Evolutionary conservation across 2,329 filamentous ascomycete species (phyloP), one percentile per base, ranked within the genome.

Genomic region (Xylariaceae sp.): DNA sequence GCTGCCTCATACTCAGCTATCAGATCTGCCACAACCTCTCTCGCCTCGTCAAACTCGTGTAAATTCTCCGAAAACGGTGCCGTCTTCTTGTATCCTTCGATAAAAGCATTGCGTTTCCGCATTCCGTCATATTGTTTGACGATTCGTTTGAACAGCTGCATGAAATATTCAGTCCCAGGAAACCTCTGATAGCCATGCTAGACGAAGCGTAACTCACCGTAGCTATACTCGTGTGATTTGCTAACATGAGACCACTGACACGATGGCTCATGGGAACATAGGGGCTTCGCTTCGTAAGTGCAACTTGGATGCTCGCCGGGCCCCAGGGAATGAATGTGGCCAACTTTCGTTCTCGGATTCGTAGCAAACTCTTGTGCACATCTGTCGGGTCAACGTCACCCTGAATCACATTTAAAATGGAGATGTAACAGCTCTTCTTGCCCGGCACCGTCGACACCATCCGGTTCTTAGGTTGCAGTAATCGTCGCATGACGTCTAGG

Each of bases 301-400:
- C 95, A 12, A 99, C 94, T 72, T 99, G 94, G 59, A 99, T 99
- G 66, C 90, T 96, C 28, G 94, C 94, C 1, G 94, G 94, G 0
- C 94, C 94, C 94, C 94, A 99, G 10, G 95, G 94, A 58, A 99
- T 99, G 67, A 99, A 99, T 0, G 90, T 95, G 10, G 94, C 95
- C 48, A 99, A 81, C 54, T 90, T 86, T 45, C 94, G 87, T 76
- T 99, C 94, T 45, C 94, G 87, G 66, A 99, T 99, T 59, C 94
- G 89, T 53, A 99, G 83, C 52, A 99, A 78, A 59, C 93, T 97
- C 81, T 99, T 99, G 78, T 99, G 94, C 51, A 99, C 90, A 72
- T 99, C 95, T 3, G 93, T 97, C 9, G 94, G 93, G 68, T 99
- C 95, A 38, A 95, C 94, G 71, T 99, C 94, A 65, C 94, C 94